Evolutionary conservation across 441 rosid genomes (phyloP), one percentile per base, ranked within the genome.

Genomic region (Mallotus japonicus): DNA sequence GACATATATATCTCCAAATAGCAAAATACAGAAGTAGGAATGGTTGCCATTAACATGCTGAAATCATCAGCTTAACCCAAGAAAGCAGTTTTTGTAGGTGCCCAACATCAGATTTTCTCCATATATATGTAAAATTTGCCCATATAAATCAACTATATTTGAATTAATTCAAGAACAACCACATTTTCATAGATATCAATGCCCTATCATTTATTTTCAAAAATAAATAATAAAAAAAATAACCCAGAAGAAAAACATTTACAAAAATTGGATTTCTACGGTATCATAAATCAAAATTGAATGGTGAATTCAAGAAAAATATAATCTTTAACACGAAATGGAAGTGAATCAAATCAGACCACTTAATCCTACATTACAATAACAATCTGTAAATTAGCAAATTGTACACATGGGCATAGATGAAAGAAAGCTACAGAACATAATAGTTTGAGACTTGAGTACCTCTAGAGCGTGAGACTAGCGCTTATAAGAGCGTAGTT

Each of bases 381-480:
- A 28, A 28, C 32, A 28, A 28, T 28, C 32, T 28, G 32, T 19
- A 40, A 8, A 8, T 64, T 2, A 19, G 24, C 14, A 16, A 37
- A 64, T 40, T 28, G 32, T 2, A 28, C 32, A 28, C 2, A 28
- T 28, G 32, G 32, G 32, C 32, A 28, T 28, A 28, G 32, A 28
- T 28, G 3, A 28, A 28, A 28, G n/a, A n/a, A 28, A 28, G 32
- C 32, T 28, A 28, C 3, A 28, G 32, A 5, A 42, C 8, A 42
- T 42, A 11, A 58, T 15, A 28, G 2, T 28, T 28, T 28, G 32
- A 28, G 32, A 28, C 32, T 19, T 40, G 28, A 44, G 3, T 56
- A 75, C 78, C 78, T 75, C n/a, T 14, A 75, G 74, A 9, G 78
- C 78, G 9, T 75, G 78, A 63, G 6, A 0, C 24, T 53, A 70